A percentile compares a stretch with the other conserved stretches of the same genome.
phyloP scores from a whole-genome alignment of 108 stramenopile species.

The Fragilaria radians region DNA sequence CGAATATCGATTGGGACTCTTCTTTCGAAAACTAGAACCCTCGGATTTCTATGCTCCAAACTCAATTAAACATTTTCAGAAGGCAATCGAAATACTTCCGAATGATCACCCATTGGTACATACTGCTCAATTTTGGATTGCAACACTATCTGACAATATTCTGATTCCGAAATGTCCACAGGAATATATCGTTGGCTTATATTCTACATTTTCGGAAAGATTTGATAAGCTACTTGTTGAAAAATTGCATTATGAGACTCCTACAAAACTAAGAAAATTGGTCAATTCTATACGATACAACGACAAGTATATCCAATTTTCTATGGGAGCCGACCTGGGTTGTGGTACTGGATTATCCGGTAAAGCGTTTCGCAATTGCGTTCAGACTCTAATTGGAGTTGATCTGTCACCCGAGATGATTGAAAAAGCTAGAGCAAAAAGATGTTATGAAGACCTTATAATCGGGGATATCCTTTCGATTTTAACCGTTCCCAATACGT shows the following conservation, averaged over 20 bases:
- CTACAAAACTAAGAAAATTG: slow-evolving; percentile 16
- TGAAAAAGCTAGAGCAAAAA: slow-evolving; percentile 45
- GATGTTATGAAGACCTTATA: slow-evolving; percentile 42
- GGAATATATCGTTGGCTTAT: slow-evolving; percentile 28
- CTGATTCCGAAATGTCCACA: slow-evolving; percentile 16
- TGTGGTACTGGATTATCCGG: slow-evolving; percentile 66
- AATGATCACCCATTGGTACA: not conserved
- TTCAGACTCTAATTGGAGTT: slow-evolving; percentile 43
- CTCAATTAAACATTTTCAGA: slow-evolving; percentile 18
- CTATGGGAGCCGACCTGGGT: slow-evolving; percentile 35
- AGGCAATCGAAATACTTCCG: not conserved
- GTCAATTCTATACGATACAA: slow-evolving; percentile 1
- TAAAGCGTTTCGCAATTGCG: slow-evolving; percentile 34
- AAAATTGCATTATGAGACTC: slow-evolving; percentile 31
- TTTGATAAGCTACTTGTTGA: slow-evolving; percentile 31
- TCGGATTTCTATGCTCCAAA: not conserved
- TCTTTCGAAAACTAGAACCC: slow-evolving; percentile 38
- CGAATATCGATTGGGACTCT: slow-evolving; percentile 29
- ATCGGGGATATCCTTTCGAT: slow-evolving; percentile 44
- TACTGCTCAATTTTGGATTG: slow-evolving; percentile 30
- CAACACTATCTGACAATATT: slow-evolving; percentile 11
- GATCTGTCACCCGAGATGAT: slow-evolving; percentile 66
- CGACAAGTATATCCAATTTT: not conserved
- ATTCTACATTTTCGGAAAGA: slow-evolving; percentile 25
- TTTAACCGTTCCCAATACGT: slow-evolving; percentile 24